Evolutionary conservation across 257 asterid species (phyloP).

Genomic region (Petrea volubilis): DNA sequence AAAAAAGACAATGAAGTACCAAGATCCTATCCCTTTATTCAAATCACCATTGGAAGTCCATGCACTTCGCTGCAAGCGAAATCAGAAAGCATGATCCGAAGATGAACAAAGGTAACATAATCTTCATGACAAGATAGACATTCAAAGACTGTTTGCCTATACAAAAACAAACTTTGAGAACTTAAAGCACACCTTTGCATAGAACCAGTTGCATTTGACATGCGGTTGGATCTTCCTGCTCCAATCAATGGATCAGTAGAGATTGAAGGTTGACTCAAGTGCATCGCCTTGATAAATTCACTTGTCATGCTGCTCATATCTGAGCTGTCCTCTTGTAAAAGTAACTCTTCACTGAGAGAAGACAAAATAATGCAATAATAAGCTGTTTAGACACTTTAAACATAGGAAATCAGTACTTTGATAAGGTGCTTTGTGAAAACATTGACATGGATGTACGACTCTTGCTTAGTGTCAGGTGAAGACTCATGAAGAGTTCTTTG

Average conservation of each 20-base stretch:
- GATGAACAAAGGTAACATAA: not conserved
- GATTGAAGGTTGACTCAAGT: conserved; percentile 53
- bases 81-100: too few species aligned
- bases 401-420: not conserved
- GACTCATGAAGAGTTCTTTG: too few species aligned
- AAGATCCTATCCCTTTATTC: not conserved
- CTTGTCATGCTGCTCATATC: conserved; percentile 60
- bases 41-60: too few species aligned
- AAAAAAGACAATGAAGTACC: not conserved
- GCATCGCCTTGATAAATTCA: conserved; percentile 72
- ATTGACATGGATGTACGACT: not conserved
- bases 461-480: too few species aligned
- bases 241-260: conserved; percentile 51
- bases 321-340: conserved; percentile 86
- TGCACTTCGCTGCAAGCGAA: too few species aligned
- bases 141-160: not conserved
- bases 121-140: not conserved
- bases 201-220: conserved; percentile 45
- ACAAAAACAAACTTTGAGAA: not conserved
- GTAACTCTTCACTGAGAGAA: conserved; percentile 83
- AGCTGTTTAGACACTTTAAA: conserved; percentile 2
- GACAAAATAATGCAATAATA: conserved; percentile 1
- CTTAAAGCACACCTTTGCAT: conserved; percentile 57
- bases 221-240: conserved; percentile 52
- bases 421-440: not conserved